Evolutionary conservation across 768 basidiomycete species (phyloP).

Genomic region (Candolleomyces aberdarensis): DNA sequence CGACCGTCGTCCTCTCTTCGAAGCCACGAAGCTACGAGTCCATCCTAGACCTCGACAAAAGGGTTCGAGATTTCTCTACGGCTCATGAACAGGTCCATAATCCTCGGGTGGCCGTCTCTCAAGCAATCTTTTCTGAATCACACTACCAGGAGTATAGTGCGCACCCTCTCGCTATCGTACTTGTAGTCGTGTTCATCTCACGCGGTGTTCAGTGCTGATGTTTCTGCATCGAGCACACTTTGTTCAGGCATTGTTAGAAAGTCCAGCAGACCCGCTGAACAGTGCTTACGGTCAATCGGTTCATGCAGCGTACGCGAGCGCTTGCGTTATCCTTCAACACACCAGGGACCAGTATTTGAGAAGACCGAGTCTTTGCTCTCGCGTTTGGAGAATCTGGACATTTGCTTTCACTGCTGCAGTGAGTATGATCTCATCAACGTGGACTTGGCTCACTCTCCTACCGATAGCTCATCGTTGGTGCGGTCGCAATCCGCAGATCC

Average conservation of each 20-base stretch:
- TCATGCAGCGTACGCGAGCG: conserved; percentile 47
- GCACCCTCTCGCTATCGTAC: conserved; percentile 11
- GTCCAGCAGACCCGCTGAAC: conserved; percentile 43
- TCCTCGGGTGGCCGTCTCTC: conserved; percentile 35
- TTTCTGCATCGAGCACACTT: conserved; percentile 58
- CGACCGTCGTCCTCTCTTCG: no score
- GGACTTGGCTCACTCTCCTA: background rate
- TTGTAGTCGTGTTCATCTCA: conserved; percentile 5
- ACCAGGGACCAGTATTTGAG: conserved; percentile 39
- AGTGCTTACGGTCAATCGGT: conserved; percentile 52
- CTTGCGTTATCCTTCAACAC: conserved; percentile 41
- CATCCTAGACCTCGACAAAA: conserved; percentile 48
- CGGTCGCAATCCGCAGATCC: conserved; percentile 45
- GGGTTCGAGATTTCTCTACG: conserved; percentile 36
- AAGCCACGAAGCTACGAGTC: conserved; percentile 40
- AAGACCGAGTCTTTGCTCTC: conserved; percentile 43
- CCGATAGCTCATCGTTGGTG: conserved; percentile 48
- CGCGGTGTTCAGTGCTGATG: conserved; percentile 38
- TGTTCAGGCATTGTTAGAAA: conserved; percentile 50
- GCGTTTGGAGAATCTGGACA: conserved; percentile 62
- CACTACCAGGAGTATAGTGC: conserved; percentile 46
- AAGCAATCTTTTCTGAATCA: conserved; percentile 38
- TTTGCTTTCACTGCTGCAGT: conserved; percentile 54
- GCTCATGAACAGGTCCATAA: conserved; percentile 17
- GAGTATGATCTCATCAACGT: conserved; percentile 15